Evolutionary conservation across 169 alveolate species (phyloP).

Genomic region (Cryptosporidium tyzzeri): DNA sequence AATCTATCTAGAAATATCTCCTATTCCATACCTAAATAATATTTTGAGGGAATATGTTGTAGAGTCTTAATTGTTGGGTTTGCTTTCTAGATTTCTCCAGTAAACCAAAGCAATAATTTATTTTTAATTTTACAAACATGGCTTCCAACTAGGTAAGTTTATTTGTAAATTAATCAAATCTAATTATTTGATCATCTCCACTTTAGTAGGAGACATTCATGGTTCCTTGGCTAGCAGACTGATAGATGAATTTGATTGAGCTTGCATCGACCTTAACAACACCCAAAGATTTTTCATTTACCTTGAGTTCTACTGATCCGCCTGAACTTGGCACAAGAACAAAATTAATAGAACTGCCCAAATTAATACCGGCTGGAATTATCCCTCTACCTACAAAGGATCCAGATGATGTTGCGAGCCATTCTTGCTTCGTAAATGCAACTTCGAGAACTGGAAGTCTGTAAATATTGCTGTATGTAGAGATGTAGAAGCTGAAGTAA

Average conservation of each 20-base stretch:
- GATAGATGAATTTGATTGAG: conserved; percentile 45
- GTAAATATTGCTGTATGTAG: conserved; percentile 30
- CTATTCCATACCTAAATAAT: not conserved
- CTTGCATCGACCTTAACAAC: conserved; percentile 12
- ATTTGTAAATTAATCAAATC: conserved; percentile 11
- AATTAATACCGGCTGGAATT: conserved; percentile 17
- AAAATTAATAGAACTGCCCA: conserved; percentile 16
- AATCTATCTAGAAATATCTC: not conserved
- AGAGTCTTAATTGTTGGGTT: not conserved
- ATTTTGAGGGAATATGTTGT: not conserved
- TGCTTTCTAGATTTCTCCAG: conserved; percentile 21
- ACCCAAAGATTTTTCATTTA: conserved; percentile 21
- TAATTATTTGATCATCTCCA: not conserved
- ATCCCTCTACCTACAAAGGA: conserved; percentile 28
- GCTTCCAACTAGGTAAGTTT: not conserved
- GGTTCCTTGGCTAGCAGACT: conserved; percentile 57
- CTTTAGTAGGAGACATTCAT: conserved; percentile 18
- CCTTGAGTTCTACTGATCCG: conserved; percentile 1
- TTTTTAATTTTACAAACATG: not conserved
- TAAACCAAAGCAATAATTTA: conserved; percentile 21
- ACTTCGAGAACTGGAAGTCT: conserved; percentile 43
- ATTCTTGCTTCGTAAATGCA: conserved; percentile 25
- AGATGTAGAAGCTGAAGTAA: conserved; percentile 40
- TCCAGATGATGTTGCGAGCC: conserved; percentile 33
- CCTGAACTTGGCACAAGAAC: conserved; percentile 13